A percentile compares a stretch with the other conserved stretches of the same genome.
These are phyloP conservation scores for Sphenostylis stenocarpa DNA, from an alignment of 306 rosid species.

Conservation along the genomic window DNA sequence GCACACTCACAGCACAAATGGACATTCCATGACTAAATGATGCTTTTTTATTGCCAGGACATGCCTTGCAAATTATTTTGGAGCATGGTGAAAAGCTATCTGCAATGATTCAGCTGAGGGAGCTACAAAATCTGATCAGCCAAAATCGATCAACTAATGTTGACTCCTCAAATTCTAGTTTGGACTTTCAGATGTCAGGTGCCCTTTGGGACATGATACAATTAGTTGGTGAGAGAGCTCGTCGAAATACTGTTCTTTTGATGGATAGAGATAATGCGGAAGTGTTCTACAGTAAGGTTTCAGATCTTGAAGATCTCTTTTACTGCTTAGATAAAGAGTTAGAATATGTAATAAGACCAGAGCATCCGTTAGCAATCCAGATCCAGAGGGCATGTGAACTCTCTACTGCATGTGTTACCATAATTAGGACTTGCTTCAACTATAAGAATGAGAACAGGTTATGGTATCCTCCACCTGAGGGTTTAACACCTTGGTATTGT, in stretches of 20 bases:
- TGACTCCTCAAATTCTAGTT: slow-evolving; percentile 49
- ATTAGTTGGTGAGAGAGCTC: slow-evolving; percentile 89
- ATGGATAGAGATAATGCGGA: slow-evolving; percentile 99
- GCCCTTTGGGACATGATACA: slow-evolving; percentile 98
- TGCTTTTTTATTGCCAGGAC: slow-evolving; percentile 52
- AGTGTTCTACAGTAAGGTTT: slow-evolving; percentile 95
- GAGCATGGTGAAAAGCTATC: slow-evolving; percentile 97
- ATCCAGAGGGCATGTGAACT: slow-evolving; percentile 88
- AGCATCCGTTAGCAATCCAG: slow-evolving; percentile 66
- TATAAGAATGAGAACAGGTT: slow-evolving; percentile 73
- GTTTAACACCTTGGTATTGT: slow-evolving; percentile 92
- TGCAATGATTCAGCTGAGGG: slow-evolving; percentile 91
- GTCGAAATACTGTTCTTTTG: slow-evolving; percentile 84
- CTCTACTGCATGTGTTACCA: slow-evolving; percentile 78
- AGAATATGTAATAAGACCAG: slow-evolving; percentile 68
- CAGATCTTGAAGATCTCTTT: slow-evolving; percentile 86
- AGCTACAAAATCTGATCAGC: slow-evolving; percentile 72
- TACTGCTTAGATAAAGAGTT: slow-evolving; percentile 79
- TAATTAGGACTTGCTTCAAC: slow-evolving; percentile 63
- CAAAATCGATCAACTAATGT: slow-evolving; percentile 65
- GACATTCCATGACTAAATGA: slow-evolving; percentile 32
- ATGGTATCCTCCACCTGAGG: slow-evolving; percentile 98
- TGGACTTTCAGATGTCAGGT: slow-evolving; percentile 71
- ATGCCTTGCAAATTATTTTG: slow-evolving; percentile 78
- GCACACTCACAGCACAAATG: background rate